A percentile compares a stretch with the other conserved stretches of the same genome.
phyloP scores from a whole-genome alignment of 176 grass and related monocot genomes.

The Carex myosuroides region DNA sequence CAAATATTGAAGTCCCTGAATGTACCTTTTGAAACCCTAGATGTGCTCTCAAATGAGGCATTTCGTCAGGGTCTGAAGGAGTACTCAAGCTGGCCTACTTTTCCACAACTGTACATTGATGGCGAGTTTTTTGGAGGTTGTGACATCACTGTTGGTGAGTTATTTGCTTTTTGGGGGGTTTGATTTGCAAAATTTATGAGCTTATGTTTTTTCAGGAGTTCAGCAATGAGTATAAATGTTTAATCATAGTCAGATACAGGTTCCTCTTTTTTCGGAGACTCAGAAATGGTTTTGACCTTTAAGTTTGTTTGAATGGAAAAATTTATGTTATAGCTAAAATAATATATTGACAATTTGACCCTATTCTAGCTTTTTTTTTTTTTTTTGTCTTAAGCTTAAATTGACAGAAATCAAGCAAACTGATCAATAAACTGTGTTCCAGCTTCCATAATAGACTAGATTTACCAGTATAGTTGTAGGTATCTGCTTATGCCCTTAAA shows the following conservation, averaged over 20 bases:
- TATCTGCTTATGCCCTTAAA: neutral
- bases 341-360: neutral
- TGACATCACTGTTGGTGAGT: slow-evolving; percentile 68
- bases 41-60: slow-evolving; percentile 78
- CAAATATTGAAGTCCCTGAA: slow-evolving; percentile 83
- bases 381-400: neutral
- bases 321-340: neutral
- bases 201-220: no score
- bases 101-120: slow-evolving; percentile 92
- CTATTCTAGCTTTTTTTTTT: neutral
- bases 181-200: no score
- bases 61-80: slow-evolving; percentile 88
- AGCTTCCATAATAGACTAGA: neutral
- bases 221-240: no score
- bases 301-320: neutral
- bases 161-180: neutral
- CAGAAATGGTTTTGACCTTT: neutral
- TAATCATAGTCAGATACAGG: no score
- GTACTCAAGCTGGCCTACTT: slow-evolving; percentile 95
- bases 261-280: no score
- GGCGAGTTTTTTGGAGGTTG: slow-evolving; percentile 96
- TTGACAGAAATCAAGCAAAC: neutral
- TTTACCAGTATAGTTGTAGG: neutral
- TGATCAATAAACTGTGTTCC: neutral
- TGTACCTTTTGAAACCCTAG: slow-evolving; percentile 80